Percentiles rank a stretch among this genome's conserved stretches.
Conservation (phyloP, 768 basidiomycete species). For the Mycena indigotica region DNA sequence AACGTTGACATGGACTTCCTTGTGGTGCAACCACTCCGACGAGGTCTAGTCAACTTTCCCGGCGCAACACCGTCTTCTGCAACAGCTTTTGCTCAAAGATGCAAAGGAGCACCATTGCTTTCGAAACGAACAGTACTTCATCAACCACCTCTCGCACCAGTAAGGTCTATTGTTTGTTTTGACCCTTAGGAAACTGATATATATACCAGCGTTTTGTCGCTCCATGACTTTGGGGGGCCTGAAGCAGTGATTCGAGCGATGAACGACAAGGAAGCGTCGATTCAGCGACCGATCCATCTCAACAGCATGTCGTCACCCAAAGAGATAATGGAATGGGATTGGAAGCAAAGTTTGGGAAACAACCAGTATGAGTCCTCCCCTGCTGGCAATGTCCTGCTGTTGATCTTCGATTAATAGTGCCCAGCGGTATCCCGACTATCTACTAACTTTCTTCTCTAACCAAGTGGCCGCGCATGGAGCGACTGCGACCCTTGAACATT, state of each 20-base stretch:
- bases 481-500: neutral
- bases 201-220: neutral
- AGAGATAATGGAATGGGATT: neutral
- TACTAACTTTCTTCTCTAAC: constrained; percentile 2
- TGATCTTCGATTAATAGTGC: neutral
- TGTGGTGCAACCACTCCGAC: neutral
- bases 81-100: constrained; percentile 3
- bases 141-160: constrained; percentile 14
- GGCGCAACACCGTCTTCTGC: neutral
- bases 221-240: constrained; percentile 8
- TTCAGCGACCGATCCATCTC: constrained; percentile 1
- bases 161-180: neutral
- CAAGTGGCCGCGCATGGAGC: neutral
- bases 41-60: constrained; percentile 1
- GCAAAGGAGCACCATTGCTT: constrained; percentile 13
- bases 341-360: neutral
- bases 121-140: neutral
- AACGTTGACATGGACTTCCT: neutral
- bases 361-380: neutral
- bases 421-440: neutral
- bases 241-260: neutral
- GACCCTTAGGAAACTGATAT: neutral
- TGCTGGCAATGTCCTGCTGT: too few species aligned
- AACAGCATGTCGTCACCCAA: neutral
- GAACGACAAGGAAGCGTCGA: constrained; percentile 1